Conservation (phyloP, 495 filamentous ascomycete species). For the Evernia prunastri region DNA sequence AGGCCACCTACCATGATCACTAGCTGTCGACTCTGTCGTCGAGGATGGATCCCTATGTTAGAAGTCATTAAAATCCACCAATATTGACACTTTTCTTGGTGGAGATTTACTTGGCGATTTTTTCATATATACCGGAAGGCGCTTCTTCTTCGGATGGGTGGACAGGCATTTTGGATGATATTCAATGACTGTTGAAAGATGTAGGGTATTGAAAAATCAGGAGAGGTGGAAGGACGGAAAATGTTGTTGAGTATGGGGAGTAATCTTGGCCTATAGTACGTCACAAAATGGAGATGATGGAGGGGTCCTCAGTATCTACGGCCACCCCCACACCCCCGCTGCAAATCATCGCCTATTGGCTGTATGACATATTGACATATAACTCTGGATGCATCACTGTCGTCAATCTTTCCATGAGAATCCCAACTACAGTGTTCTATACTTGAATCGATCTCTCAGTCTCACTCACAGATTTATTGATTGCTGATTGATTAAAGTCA, state of each 20-base stretch:
- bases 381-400: too few species aligned
- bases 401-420: too few species aligned
- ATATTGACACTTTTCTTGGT: too few species aligned
- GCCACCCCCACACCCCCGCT: background rate
- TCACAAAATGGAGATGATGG: background rate
- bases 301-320: background rate
- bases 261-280: background rate
- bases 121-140: constrained; percentile 27
- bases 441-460: too few species aligned
- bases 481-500: too few species aligned
- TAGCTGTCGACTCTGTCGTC: constrained; percentile 28
- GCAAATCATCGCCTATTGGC: background rate
- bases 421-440: too few species aligned
- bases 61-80: too few species aligned
- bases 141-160: constrained; percentile 38
- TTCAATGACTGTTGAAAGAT: background rate
- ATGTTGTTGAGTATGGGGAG: background rate
- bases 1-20: constrained; percentile 19
- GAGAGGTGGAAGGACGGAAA: background rate
- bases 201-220: background rate
- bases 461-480: too few species aligned
- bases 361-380: background rate
- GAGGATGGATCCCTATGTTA: constrained; percentile 30
- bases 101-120: constrained; percentile 33
- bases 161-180: constrained; percentile 33